Evolutionary conservation across 139 green algal genomes (phyloP), one percentile per base, ranked within the genome.

Genomic region (Chlorella sp.): DNA sequence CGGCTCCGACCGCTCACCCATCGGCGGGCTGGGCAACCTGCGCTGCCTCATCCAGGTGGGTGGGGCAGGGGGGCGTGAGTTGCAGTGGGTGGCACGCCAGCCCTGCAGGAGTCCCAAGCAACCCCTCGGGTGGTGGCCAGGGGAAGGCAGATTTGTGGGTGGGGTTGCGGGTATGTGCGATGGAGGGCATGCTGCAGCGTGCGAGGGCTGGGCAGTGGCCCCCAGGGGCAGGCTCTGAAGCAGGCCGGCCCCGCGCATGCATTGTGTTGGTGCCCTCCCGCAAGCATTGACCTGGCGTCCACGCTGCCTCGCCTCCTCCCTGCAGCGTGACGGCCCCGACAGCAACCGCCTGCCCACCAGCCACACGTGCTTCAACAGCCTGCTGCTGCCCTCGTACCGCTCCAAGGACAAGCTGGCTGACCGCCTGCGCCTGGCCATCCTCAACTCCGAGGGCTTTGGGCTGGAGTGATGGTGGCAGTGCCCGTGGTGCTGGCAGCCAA

Each of bases 331-430:
- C 81, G 96, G 96, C 53, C 87, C 90, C 4, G 96, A 98, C 93
- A 95, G 91, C 61, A 94, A 92, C 81, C 96, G 97, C 75, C 94
- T 98, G 89, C 96, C 96, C 84, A 98, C 96, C 26, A 92, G 84
- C 40, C 96, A 98, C 92, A 98, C 96, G 0, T 99, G 96, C 92
- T 98, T 98, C 96, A 99, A 99, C 95, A 98, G 96, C 15, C 93
- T 99, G 85, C 95, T 99, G 89, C 94, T 99, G 92, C 97, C 97
- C 0, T 95, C 96, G 79, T 99, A 99, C 92, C n/a, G 64, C 60
- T 94, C 83, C 61, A 91, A 90, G 61, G 92, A 93, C 14, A 97
- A 97, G 91, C 93, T 99, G 89, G 75, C 81, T 36, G 89, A 94
- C 61, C 94, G 94, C 37, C 92, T 99, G 69, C 91, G 90, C 66